A percentile compares a stretch with the other conserved stretches of the same genome.
Evolutionary conservation across 2,329 filamentous ascomycete species (phyloP).

Genomic region (Fusarium sp.): DNA sequence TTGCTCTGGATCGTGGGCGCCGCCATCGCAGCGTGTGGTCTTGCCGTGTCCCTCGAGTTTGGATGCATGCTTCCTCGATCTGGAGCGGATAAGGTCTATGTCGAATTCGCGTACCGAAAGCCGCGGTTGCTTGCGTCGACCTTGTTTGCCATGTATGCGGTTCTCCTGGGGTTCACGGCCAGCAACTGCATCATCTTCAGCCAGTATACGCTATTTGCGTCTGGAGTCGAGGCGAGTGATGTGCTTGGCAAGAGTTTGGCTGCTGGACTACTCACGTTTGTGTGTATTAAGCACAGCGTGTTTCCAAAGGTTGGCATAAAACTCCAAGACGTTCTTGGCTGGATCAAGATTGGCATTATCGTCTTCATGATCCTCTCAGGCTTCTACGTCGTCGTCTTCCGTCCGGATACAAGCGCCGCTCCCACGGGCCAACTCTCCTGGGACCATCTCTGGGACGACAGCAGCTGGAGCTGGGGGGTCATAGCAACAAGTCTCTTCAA

Average conservation of each 20-base stretch:
- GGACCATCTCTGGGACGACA: slow-evolving; percentile 68
- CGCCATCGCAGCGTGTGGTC: slow-evolving; percentile 66
- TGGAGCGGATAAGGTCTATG: slow-evolving; percentile 74
- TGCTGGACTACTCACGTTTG: slow-evolving; percentile 61
- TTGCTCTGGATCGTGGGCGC: slow-evolving; percentile 71
- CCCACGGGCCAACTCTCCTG: slow-evolving; percentile 49
- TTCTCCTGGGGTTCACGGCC: slow-evolving; percentile 72
- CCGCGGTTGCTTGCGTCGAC: slow-evolving; percentile 72
- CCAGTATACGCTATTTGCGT: slow-evolving; percentile 69
- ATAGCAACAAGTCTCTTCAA: slow-evolving; percentile 74
- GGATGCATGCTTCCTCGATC: slow-evolving; percentile 76
- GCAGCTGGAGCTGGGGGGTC: slow-evolving; percentile 73
- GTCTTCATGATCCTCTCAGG: slow-evolving; percentile 69
- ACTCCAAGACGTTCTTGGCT: slow-evolving; percentile 69
- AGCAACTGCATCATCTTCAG: slow-evolving; percentile 76
- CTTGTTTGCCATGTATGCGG: slow-evolving; percentile 68
- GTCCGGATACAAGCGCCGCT: slow-evolving; percentile 38
- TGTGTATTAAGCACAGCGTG: slow-evolving; percentile 68
- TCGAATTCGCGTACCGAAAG: slow-evolving; percentile 72
- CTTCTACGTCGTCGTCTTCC: slow-evolving; percentile 64
- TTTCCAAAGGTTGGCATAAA: slow-evolving; percentile 65
- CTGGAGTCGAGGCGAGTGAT: slow-evolving; percentile 61
- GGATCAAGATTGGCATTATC: slow-evolving; percentile 69
- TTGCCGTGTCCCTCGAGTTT: slow-evolving; percentile 71
- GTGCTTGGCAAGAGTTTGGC: slow-evolving; percentile 64